These are phyloP conservation scores for Helicocarpus griseus DNA, from an alignment of 2,329 filamentous ascomycete species.

Conservation along the genomic window DNA sequence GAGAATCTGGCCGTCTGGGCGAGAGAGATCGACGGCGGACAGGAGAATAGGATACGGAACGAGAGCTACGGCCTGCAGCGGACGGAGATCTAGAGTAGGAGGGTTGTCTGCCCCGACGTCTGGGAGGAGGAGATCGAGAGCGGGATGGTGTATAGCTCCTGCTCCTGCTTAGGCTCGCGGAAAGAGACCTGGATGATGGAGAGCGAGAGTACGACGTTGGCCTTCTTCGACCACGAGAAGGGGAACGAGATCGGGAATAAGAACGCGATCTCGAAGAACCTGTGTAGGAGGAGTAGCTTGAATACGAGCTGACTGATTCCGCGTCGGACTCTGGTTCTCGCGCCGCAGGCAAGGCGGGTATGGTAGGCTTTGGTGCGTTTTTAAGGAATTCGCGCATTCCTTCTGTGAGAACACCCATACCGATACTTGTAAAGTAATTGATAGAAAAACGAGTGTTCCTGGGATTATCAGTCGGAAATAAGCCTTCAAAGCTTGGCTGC, in stretches of 20 bases:
- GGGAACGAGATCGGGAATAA: conserved; percentile 36
- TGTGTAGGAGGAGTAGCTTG: conserved; percentile 66
- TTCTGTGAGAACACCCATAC: conserved; percentile 89
- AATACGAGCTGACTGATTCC: conserved; percentile 55
- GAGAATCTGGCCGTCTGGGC: conserved; percentile 12
- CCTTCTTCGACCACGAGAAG: conserved; percentile 23
- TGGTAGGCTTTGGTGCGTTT: conserved; percentile 75
- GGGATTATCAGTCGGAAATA: conserved; percentile 84
- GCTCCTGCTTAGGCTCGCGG: conserved; percentile 18
- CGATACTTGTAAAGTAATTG: conserved; percentile 98
- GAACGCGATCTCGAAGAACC: conserved; percentile 31
- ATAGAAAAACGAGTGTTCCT: conserved; percentile 92
- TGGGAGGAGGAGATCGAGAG: conserved; percentile 23
- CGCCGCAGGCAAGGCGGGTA: conserved; percentile 55
- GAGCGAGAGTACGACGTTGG: conserved; percentile 25
- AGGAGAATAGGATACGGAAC: conserved; percentile 22
- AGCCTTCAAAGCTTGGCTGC: conserved; percentile 65
- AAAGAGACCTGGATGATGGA: conserved; percentile 20
- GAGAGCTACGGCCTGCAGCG: conserved; percentile 13
- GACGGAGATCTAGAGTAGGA: conserved; percentile 27
- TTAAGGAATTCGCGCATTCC: conserved; percentile 87
- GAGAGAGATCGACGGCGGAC: conserved; percentile 11
- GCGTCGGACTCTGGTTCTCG: conserved; percentile 50
- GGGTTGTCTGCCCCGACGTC: conserved; percentile 17
- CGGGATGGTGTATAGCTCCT: conserved; percentile 29